phyloP scores from a whole-genome alignment of 176 grass and related monocot species.

The Musa schizocarpa region DNA sequence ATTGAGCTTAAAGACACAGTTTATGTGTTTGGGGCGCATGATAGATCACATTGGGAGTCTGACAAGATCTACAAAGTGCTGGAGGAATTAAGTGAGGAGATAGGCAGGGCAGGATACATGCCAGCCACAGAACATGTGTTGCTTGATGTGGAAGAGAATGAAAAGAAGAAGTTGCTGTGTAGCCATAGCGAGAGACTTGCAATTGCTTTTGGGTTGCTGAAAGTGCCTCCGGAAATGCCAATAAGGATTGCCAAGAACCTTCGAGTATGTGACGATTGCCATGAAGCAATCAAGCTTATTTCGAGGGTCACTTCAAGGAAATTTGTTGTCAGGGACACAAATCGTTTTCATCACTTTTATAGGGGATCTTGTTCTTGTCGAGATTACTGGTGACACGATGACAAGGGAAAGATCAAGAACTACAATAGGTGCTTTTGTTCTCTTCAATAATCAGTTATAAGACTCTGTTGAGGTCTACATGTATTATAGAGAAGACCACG shows the following conservation, averaged over 20 bases:
- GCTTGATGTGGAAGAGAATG: slow-evolving; percentile 11
- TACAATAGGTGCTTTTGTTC: not conserved
- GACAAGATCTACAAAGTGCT: slow-evolving; percentile 8
- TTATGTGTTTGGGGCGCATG: slow-evolving; percentile 18
- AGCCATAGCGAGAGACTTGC: slow-evolving; percentile 21
- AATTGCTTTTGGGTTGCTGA: slow-evolving; percentile 16
- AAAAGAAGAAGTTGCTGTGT: slow-evolving; percentile 21
- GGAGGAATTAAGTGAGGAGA: slow-evolving; percentile 13
- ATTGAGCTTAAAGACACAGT: slow-evolving; percentile 11
- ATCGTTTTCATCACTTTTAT: slow-evolving; percentile 20
- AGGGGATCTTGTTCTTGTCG: slow-evolving; percentile 9
- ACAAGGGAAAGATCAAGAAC: not conserved
- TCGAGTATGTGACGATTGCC: slow-evolving; percentile 16
- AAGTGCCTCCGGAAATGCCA: not conserved
- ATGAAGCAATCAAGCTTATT: slow-evolving; percentile 10
- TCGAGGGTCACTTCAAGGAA: slow-evolving; percentile 3
- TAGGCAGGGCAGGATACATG: slow-evolving; percentile 10
- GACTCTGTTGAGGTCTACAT: not conserved
- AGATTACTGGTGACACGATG: slow-evolving; percentile 16
- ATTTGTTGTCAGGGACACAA: slow-evolving; percentile 12
- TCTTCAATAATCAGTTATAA: too few species aligned
- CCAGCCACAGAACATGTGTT: slow-evolving; percentile 12
- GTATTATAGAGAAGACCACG: not conserved
- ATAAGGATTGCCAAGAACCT: slow-evolving; percentile 15
- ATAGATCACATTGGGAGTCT: slow-evolving; percentile 13